Evolutionary conservation across 169 alveolate genomes (phyloP), one percentile per base, ranked within the genome.

Genomic region (Sarcocystis neurona): DNA sequence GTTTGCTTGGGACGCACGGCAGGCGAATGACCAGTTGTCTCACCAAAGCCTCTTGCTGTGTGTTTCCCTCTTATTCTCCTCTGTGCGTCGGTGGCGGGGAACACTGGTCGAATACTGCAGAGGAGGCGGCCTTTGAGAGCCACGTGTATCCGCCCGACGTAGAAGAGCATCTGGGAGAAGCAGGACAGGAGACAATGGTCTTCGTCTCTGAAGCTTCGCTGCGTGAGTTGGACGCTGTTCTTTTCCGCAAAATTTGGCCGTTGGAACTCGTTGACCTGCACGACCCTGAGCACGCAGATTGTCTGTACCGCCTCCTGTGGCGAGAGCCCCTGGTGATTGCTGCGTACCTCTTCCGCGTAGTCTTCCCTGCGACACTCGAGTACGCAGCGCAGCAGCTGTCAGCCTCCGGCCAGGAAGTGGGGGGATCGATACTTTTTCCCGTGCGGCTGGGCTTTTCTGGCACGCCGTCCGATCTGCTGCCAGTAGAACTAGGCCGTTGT

Each of bases 381-480:
- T 97, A 97, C 92, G 91, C 97, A 30, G 94, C 92, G 74, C 74
- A 93, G 87, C 98, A 97, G 84, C 91, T 96, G 44, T 95, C 98
- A 1, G 94, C 95, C 39, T 93, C 95, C 0, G 97, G 98, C n/a
- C 98, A 96, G 90, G 98, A 97, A 89, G 90, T 97, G 43, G 98
- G 98, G 27, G 95, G 97, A 53, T 93, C 94, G 47, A 94, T 96
- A 84, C 90, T 97, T 72, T 97, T 97, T 92, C 96, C 96, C 46
- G 87, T 94, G 30, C 94, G 98, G 56, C 92, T 97, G 50, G 99
- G 99, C 34, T 97, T 96, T 95, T 95, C 98, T 44, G 99, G 99
- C 2, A 97, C 99, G 41, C 98, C 98, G 43, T 95, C 97, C 80
- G 98, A 96, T 88, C 95, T 97, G 87, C 93, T 97, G 85, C 99